phyloP scores from a whole-genome alignment of 371 early-diverging fungal species.

The Mucor ambiguus region DNA sequence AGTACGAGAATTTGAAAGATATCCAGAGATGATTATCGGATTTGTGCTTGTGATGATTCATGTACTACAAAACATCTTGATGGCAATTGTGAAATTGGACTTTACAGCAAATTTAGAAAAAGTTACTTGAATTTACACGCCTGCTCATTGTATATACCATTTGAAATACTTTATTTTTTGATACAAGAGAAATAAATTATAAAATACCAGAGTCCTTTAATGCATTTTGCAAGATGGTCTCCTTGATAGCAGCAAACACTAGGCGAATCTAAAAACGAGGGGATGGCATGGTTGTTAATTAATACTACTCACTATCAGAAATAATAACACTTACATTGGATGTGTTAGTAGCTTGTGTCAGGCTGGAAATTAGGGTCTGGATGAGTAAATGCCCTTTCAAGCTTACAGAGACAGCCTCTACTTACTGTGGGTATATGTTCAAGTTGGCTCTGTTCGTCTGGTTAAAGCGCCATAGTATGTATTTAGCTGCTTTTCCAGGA shows the following conservation, averaged over 20 bases:
- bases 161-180: background rate
- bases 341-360: conserved; percentile 71
- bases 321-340: conserved; percentile 4
- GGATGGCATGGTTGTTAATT: background rate
- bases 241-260: conserved; percentile 80
- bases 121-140: background rate
- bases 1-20: conserved; percentile 62
- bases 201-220: conserved; percentile 69
- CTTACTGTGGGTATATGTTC: conserved; percentile 80
- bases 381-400: too few species aligned
- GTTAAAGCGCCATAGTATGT: conserved; percentile 78
- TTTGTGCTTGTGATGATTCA: conserved; percentile 73
- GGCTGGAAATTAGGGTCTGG: conserved; percentile 31
- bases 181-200: conserved; percentile 29
- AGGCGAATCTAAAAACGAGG: conserved; percentile 18
- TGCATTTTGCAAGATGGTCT: conserved; percentile 75
- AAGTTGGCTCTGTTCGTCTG: conserved; percentile 76
- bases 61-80: conserved; percentile 71
- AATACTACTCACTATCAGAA: background rate
- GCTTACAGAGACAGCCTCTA: background rate
- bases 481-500: conserved; percentile 73
- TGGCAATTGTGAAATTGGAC: conserved; percentile 66
- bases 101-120: conserved; percentile 33
- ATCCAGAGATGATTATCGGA: conserved; percentile 69
- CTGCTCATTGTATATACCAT: background rate